Conservation (phyloP, 345 rosid species). For the Eutrema yunnanense region DNA sequence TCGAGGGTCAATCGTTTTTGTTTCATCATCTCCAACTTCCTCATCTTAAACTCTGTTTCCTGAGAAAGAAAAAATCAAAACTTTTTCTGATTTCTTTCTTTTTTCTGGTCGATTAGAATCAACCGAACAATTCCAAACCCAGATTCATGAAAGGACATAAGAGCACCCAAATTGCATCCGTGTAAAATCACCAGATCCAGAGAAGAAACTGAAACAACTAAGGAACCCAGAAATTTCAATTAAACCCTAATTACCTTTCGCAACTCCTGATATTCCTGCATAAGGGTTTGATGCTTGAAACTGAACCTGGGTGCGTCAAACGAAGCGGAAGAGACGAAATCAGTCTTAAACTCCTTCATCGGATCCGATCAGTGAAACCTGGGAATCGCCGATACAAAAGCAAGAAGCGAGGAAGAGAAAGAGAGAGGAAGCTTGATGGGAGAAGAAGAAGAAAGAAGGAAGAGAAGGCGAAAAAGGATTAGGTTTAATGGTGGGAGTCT, state of each 20-base stretch:
- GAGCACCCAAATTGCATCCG: neutral
- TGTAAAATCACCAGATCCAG: constrained; percentile 33
- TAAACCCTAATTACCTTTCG: constrained; percentile 40
- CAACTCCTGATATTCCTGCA: constrained; percentile 52
- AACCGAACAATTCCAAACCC: constrained; percentile 10
- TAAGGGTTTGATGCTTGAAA: constrained; percentile 45
- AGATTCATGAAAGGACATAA: constrained; percentile 4
- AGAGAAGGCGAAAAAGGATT: constrained; percentile 32
- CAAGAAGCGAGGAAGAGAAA: neutral
- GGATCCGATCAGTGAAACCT: constrained; percentile 16
- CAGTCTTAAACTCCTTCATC: constrained; percentile 39
- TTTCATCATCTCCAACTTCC: constrained; percentile 54
- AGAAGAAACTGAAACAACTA: constrained; percentile 4
- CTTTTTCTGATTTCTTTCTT: neutral
- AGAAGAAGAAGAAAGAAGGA: neutral
- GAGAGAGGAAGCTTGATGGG: neutral
- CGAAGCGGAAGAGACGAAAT: constrained; percentile 20
- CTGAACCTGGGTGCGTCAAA: constrained; percentile 39
- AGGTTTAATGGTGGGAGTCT: constrained; percentile 47
- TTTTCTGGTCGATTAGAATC: neutral
- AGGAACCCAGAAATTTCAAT: constrained; percentile 5
- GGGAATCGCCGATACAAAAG: neutral
- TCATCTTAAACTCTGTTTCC: constrained; percentile 59
- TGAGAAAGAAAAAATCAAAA: constrained; percentile 19
- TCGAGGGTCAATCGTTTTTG: constrained; percentile 39